Conservation (phyloP, 2,329 filamentous ascomycete genomes). For the Arthroderma sp. region DNA sequence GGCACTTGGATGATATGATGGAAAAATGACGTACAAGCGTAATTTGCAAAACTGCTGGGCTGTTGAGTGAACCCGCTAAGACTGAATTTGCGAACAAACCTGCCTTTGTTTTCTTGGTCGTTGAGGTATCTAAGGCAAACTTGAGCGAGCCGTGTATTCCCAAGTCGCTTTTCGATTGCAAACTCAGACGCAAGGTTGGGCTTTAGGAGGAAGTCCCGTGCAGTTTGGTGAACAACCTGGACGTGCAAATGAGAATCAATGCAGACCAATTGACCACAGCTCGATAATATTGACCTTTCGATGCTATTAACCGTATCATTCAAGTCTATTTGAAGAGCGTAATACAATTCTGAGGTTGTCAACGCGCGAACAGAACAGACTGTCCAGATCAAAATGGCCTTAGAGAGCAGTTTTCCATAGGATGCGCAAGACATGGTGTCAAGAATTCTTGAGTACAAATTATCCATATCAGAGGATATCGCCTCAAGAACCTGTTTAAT, state of each 20-base stretch:
- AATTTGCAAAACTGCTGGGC: slow-evolving; percentile 8
- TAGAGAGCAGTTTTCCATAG: slow-evolving; percentile 20
- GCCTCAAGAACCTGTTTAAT: slow-evolving; percentile 20
- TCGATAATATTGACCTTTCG: slow-evolving; percentile 15
- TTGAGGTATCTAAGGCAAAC: too few species aligned
- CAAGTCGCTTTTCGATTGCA: slow-evolving; percentile 12
- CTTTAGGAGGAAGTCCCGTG: slow-evolving; percentile 18
- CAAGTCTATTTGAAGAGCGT: slow-evolving; percentile 21
- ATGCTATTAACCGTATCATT: slow-evolving; percentile 12
- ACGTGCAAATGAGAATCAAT: slow-evolving; percentile 17
- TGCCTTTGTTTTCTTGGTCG: too few species aligned
- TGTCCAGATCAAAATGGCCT: slow-evolving; percentile 27
- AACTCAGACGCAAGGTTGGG: slow-evolving; percentile 16
- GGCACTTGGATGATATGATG: slow-evolving; percentile 21
- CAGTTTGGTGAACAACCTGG: slow-evolving; percentile 22
- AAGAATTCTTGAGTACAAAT: slow-evolving; percentile 21
- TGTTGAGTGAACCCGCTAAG: too few species aligned
- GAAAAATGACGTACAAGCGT: slow-evolving; percentile 22
- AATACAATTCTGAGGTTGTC: slow-evolving; percentile 21
- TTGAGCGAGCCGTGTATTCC: too few species aligned
- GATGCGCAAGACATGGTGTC: slow-evolving; percentile 16
- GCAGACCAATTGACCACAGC: slow-evolving; percentile 21
- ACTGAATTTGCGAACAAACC: too few species aligned
- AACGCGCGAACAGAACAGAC: slow-evolving; percentile 22
- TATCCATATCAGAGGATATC: slow-evolving; percentile 23